Percentiles rank a stretch among this genome's conserved stretches.
These are phyloP conservation scores for Cyclotella distinguenda DNA, from an alignment of 108 stramenopile genomes.

Conservation along the genomic window DNA sequence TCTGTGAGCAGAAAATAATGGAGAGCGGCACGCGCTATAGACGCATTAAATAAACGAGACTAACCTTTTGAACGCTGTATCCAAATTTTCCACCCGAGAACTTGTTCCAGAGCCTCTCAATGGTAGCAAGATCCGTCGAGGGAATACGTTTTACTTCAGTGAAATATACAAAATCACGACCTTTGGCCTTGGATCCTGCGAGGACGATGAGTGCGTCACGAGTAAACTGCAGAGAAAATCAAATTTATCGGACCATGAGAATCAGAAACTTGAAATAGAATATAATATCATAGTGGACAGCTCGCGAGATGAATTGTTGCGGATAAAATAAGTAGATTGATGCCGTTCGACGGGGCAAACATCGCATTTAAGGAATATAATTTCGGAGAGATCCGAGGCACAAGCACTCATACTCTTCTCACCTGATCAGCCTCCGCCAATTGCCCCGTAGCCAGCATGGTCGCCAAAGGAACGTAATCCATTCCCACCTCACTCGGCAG, in stretches of 20 bases:
- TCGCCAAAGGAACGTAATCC: constrained; percentile 91
- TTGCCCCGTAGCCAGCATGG: constrained; percentile 88
- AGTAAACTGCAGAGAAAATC: constrained; percentile 66
- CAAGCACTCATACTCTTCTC: neutral
- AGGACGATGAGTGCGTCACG: constrained; percentile 92
- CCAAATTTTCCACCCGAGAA: constrained; percentile 96
- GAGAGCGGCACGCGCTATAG: neutral
- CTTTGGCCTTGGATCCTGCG: constrained; percentile 84
- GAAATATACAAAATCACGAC: constrained; percentile 95
- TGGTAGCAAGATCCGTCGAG: constrained; percentile 89
- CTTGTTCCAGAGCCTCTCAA: constrained; percentile 92
- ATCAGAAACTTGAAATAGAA: constrained; percentile 11
- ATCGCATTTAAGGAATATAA: too few relatives aligned
- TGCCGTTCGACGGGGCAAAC: too few relatives aligned
- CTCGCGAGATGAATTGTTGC: too few relatives aligned
- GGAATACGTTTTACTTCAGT: constrained; percentile 95
- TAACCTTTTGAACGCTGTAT: constrained; percentile 90
- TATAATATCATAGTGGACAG: too few relatives aligned
- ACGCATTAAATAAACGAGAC: constrained; percentile 10
- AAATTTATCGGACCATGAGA: neutral
- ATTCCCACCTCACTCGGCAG: constrained; percentile 86
- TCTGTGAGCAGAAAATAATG: neutral
- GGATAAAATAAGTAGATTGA: too few relatives aligned
- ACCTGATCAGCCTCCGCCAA: constrained; percentile 90
- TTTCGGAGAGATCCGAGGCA: too few relatives aligned